A percentile compares a stretch with the other conserved stretches of the same genome.
These are phyloP conservation scores for Cystofilobasidium capitatum DNA, from an alignment of 768 basidiomycete species.

Conservation along the genomic window DNA sequence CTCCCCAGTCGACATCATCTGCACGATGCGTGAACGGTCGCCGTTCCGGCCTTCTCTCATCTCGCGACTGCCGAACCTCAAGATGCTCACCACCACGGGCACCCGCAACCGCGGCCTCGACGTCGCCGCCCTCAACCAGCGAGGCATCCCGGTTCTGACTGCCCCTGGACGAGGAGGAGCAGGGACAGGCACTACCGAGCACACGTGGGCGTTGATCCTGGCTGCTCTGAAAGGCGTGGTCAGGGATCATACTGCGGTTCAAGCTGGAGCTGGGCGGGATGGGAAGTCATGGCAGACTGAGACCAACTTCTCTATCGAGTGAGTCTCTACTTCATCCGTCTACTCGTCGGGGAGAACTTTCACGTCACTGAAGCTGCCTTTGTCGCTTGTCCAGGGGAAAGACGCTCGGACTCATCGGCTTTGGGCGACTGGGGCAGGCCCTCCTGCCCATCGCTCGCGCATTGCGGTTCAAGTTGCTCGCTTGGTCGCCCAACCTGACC, in stretches of 20 bases:
- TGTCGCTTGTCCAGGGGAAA: conserved; percentile 40
- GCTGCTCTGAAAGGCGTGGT: conserved; percentile 48
- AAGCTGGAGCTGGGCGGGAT: conserved; percentile 36
- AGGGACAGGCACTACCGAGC: conserved; percentile 43
- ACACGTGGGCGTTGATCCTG: conserved; percentile 56
- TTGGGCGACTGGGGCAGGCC: conserved; percentile 50
- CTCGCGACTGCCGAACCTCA: conserved; percentile 52
- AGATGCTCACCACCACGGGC: conserved; percentile 55
- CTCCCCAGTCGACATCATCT: conserved; percentile 44
- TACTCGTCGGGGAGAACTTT: background rate
- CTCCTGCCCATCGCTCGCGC: conserved; percentile 49
- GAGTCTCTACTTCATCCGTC: background rate
- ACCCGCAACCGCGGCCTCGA: conserved; percentile 48
- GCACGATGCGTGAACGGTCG: conserved; percentile 60
- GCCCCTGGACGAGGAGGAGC: conserved; percentile 35
- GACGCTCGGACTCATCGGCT: conserved; percentile 54
- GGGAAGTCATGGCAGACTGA: conserved; percentile 48
- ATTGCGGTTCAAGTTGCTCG: conserved; percentile 53
- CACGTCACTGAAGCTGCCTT: background rate
- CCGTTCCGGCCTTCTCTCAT: conserved; percentile 48
- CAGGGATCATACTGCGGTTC: conserved; percentile 48
- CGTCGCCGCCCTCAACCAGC: conserved; percentile 43
- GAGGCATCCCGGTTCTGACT: conserved; percentile 50
- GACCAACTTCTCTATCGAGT: conserved; percentile 6
- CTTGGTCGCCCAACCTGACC: conserved; percentile 59